Evolutionary conservation across 768 basidiomycete genomes (phyloP).

Genomic region (Tricholomella constricta): DNA sequence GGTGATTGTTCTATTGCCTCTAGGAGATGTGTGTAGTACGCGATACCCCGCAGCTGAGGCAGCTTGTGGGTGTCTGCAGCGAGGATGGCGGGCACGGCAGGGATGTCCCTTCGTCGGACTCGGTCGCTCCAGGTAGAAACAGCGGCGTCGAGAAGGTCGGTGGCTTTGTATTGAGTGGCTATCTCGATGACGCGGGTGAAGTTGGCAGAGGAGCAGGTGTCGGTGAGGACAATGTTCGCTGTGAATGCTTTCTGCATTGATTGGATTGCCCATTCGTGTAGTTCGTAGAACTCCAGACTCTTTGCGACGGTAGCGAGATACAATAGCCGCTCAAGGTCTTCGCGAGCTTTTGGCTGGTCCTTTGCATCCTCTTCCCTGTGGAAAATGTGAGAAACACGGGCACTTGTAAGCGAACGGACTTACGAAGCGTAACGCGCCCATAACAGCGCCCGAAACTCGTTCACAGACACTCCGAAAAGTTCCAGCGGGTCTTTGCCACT

Average conservation of each 20-base stretch:
- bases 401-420: slow-evolving; percentile 20
- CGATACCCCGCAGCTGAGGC: slow-evolving; percentile 32
- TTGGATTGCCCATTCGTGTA: slow-evolving; percentile 46
- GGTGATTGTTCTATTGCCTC: slow-evolving; percentile 34
- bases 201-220: slow-evolving; percentile 36
- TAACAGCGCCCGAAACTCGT: slow-evolving; percentile 52
- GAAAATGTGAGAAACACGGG: not conserved
- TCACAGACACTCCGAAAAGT: slow-evolving; percentile 43
- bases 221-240: slow-evolving; percentile 26
- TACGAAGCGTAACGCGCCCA: slow-evolving; percentile 57
- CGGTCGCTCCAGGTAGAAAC: slow-evolving; percentile 32
- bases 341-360: slow-evolving; percentile 40
- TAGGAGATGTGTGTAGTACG: slow-evolving; percentile 41
- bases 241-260: slow-evolving; percentile 33
- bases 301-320: slow-evolving; percentile 50
- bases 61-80: slow-evolving; percentile 35
- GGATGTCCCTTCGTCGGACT: slow-evolving; percentile 29
- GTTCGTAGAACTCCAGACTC: slow-evolving; percentile 48
- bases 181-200: slow-evolving; percentile 33
- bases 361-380: slow-evolving; percentile 49
- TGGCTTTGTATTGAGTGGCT: slow-evolving; percentile 22
- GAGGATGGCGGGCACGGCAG: slow-evolving; percentile 40
- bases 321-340: slow-evolving; percentile 40
- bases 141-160: slow-evolving; percentile 24
- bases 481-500: slow-evolving; percentile 40